Conservation (phyloP, 257 asterid species). For the Forsythia suspensa region DNA sequence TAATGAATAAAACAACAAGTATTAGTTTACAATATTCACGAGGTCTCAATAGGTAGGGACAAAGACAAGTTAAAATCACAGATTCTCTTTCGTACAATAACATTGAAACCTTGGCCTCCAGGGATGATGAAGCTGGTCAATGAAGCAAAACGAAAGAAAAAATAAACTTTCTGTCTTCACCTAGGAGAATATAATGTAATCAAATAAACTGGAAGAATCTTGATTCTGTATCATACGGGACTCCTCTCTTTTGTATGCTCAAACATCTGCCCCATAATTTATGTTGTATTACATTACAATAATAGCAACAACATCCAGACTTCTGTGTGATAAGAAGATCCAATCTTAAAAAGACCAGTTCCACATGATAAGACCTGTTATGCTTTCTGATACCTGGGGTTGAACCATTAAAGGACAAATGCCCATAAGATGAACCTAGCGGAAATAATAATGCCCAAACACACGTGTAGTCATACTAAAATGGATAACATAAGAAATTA, state of each 20-base stretch:
- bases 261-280: neutral
- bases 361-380: neutral
- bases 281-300: neutral
- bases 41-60: neutral
- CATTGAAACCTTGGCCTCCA: neutral
- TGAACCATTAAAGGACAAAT: neutral
- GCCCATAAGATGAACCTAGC: neutral
- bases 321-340: neutral
- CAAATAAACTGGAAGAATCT: neutral
- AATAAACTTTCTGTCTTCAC: neutral
- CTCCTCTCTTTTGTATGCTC: neutral
- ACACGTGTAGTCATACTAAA: neutral
- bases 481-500: neutral
- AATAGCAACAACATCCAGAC: neutral
- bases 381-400: neutral
- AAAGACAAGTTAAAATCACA: neutral
- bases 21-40: neutral
- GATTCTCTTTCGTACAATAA: neutral
- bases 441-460: neutral
- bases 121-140: neutral
- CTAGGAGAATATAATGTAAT: neutral
- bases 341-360: neutral
- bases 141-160: neutral
- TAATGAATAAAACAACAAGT: neutral
- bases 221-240: neutral